Evolutionary conservation across 164 flowering plant species (phyloP).

Genomic region (Echeveria elegans): DNA sequence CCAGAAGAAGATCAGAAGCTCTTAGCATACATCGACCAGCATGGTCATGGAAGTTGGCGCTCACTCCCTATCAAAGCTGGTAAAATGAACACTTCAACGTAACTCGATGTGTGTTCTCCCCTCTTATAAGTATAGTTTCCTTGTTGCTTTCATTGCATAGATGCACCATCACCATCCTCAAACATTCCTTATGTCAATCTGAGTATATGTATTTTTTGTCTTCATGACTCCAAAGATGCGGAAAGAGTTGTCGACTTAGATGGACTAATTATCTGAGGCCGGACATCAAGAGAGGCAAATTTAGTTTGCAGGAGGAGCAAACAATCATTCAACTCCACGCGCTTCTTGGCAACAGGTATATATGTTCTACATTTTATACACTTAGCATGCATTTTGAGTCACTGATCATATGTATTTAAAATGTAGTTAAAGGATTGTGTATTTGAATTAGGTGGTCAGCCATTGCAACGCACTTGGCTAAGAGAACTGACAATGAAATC

Average conservation of each 20-base stretch:
- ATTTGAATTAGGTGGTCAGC: constrained; percentile 31
- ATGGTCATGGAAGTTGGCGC: constrained; percentile 11
- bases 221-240: constrained; percentile 7
- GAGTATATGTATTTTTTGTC: background rate
- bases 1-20: constrained; percentile 11
- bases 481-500: constrained; percentile 39
- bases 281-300: constrained; percentile 11
- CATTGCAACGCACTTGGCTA: constrained; percentile 28
- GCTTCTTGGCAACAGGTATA: constrained; percentile 9
- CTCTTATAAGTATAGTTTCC: background rate
- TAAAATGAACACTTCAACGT: background rate
- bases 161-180: background rate
- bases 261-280: constrained; percentile 12
- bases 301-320: constrained; percentile 8
- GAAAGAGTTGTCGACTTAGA: constrained; percentile 9
- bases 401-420: background rate
- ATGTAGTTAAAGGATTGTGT: too few relatives aligned
- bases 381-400: background rate
- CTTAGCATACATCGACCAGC: constrained; percentile 5
- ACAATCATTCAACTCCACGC: constrained; percentile 11
- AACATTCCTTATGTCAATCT: background rate
- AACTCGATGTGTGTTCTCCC: background rate
- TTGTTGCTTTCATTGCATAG: background rate
- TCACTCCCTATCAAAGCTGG: constrained; percentile 8
- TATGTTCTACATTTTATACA: background rate